Evolutionary conservation across 2,329 filamentous ascomycete genomes (phyloP), one percentile per base, ranked within the genome.

Genomic region (Clonostachys chloroleuca): DNA sequence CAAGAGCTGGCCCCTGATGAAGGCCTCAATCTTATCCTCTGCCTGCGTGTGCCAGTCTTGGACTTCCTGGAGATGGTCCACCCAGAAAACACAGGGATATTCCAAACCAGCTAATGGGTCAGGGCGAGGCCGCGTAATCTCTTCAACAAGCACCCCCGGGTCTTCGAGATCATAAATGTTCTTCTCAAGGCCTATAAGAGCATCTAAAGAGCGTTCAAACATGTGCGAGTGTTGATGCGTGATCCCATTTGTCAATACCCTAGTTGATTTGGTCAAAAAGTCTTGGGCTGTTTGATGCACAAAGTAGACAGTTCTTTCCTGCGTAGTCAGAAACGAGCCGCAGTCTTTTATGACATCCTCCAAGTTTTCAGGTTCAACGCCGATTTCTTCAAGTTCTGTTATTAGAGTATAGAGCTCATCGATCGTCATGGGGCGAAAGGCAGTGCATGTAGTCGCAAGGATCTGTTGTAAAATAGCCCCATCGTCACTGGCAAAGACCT

Each of bases 231-330:
- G 66, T 13, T 54, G 48, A 4, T 54, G 34, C 18, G 46, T 35
- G 5, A 44, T 34, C 2, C 64, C 60, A 24, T 14, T 41, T 5
- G 62, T 57, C 39, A 69, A 65, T 6, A 70, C 53, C 13, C 49
- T 40, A 14, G 44, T n/a, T 6, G 44, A 45, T 44, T 54, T 34
- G 6, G 51, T 24, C 2, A 76, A 47, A 50, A 59, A 70, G 16
- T 74, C 70, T 50, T 72, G 70, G 0, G 68, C 72, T 5, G 69
- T 73, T 48, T 70, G 63, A 49, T 74, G 68, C 1, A 74, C 59
- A 50, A 71, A 63, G 41, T 56, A 63, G 6, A 73, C 42, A 1
- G 30, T 51, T 2, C 40, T 48, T 2, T 65, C 44, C 36, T 54
- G 56, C 34, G 67, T 14, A 2, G 58, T 67, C 1, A 74, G 53